A percentile compares a stretch with the other conserved stretches of the same genome.
phyloP scores from a whole-genome alignment of 78 protist genomes.

The Bodo saltans region DNA sequence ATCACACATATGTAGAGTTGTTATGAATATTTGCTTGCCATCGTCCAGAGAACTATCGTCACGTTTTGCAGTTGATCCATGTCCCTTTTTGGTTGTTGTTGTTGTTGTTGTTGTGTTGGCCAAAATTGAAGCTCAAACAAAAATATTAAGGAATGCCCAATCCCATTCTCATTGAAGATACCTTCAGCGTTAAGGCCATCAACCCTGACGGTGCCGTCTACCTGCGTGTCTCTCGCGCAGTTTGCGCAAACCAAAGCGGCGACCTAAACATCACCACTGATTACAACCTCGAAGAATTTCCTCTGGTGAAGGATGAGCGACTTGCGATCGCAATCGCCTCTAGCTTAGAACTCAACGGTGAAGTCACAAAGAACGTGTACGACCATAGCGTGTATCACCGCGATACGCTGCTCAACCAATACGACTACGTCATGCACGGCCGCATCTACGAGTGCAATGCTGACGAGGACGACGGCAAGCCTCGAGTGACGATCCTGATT shows the following conservation, averaged over 20 bases:
- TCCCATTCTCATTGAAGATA: background rate
- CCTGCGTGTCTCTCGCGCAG: background rate
- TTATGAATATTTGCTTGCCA: too few relatives aligned
- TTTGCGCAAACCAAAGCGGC: background rate
- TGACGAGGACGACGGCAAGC: background rate
- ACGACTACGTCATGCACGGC: background rate
- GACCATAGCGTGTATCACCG: background rate
- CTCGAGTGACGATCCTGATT: background rate
- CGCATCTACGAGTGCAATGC: background rate
- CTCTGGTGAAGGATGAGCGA: background rate
- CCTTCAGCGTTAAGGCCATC: background rate
- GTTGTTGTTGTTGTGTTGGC: too few relatives aligned
- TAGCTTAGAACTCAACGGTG: background rate
- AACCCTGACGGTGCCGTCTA: background rate
- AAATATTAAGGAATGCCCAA: too few relatives aligned
- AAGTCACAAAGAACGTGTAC: background rate
- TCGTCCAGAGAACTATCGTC: too few relatives aligned
- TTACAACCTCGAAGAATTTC: background rate
- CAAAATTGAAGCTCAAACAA: too few relatives aligned
- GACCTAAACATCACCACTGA: background rate
- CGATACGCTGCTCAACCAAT: background rate
- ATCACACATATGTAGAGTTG: too few relatives aligned
- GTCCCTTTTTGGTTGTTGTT: too few relatives aligned
- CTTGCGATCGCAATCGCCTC: background rate
- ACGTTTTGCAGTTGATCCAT: too few relatives aligned